These are phyloP conservation scores for Beauveria australis DNA, from an alignment of 2,329 filamentous ascomycete genomes.

Conservation along the genomic window DNA sequence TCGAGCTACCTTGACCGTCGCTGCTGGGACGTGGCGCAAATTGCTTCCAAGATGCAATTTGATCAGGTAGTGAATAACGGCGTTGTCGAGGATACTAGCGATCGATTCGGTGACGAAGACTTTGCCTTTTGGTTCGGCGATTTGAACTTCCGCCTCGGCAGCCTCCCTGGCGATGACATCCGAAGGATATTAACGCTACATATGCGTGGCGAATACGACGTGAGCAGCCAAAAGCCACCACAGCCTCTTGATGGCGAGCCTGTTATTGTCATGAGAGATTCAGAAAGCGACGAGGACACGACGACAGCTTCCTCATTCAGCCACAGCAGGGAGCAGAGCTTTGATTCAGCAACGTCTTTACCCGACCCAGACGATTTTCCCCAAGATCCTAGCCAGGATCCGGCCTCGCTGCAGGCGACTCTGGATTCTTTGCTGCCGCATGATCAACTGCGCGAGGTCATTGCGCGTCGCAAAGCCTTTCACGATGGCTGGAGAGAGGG, in stretches of 20 bases:
- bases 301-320: conserved; percentile 24
- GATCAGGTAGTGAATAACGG: conserved; percentile 61
- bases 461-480: conserved; percentile 69
- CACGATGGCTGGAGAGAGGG: conserved; percentile 91
- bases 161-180: conserved; percentile 84
- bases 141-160: conserved; percentile 86
- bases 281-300: conserved; percentile 40
- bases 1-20: conserved; percentile 69
- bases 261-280: conserved; percentile 38
- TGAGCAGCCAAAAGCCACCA: conserved; percentile 33
- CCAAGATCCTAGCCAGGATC: conserved; percentile 65
- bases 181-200: conserved; percentile 76
- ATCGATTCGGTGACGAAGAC: conserved; percentile 79
- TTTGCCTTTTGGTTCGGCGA: conserved; percentile 96
- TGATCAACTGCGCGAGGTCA: conserved; percentile 73
- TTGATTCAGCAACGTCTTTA: conserved; percentile 35
- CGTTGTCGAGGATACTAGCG: conserved; percentile 55
- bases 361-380: conserved; percentile 59
- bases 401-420: conserved; percentile 80
- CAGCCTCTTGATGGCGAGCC: conserved; percentile 36
- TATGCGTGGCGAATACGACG: conserved; percentile 66
- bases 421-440: conserved; percentile 80
- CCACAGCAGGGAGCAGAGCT: conserved; percentile 26
- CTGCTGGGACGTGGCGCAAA: conserved; percentile 83
- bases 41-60: conserved; percentile 69